Evolutionary conservation across 108 stramenopile species (phyloP).

Genomic region (Nitzschia sp.): DNA sequence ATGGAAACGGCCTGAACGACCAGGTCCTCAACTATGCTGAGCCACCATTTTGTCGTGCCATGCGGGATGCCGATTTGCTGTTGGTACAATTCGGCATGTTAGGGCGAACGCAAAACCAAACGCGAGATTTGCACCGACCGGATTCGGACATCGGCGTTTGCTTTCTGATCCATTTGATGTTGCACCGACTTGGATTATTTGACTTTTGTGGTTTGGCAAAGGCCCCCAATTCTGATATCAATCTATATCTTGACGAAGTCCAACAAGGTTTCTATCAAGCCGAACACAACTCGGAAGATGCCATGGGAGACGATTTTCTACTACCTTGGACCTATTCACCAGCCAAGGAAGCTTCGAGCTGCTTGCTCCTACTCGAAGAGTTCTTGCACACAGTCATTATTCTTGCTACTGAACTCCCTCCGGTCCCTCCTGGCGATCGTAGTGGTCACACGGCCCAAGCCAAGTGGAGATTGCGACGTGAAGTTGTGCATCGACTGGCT

Average conservation of each 20-base stretch:
- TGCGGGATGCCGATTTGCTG: slow-evolving; percentile 90
- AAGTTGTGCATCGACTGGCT: slow-evolving; percentile 77
- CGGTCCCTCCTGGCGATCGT: slow-evolving; percentile 44
- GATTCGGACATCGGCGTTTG: slow-evolving; percentile 41
- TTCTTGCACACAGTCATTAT: slow-evolving; percentile 70
- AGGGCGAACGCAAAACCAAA: slow-evolving; percentile 43
- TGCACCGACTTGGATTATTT: slow-evolving; percentile 80
- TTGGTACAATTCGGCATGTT: slow-evolving; percentile 78
- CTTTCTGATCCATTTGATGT: slow-evolving; percentile 55
- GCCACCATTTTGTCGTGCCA: slow-evolving; percentile 89
- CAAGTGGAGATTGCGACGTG: slow-evolving; percentile 64
- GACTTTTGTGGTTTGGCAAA: slow-evolving; percentile 54
- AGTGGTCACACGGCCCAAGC: slow-evolving; percentile 64
- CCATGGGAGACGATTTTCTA: slow-evolving; percentile 19
- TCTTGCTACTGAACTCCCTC: slow-evolving; percentile 72
- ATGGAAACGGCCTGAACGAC: slow-evolving; percentile 86
- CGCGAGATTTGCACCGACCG: slow-evolving; percentile 7
- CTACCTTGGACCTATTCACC: slow-evolving; percentile 71
- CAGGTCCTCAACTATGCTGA: slow-evolving; percentile 88
- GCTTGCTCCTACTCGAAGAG: slow-evolving; percentile 65
- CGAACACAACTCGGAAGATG: slow-evolving; percentile 41
- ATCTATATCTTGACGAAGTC: slow-evolving; percentile 59
- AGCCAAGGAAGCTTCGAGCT: slow-evolving; percentile 47
- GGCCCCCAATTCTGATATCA: slow-evolving; percentile 53
- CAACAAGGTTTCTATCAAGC: slow-evolving; percentile 50